phyloP scores from a whole-genome alignment of 352 stramenopile species.

The Achlya hypogyna region DNA sequence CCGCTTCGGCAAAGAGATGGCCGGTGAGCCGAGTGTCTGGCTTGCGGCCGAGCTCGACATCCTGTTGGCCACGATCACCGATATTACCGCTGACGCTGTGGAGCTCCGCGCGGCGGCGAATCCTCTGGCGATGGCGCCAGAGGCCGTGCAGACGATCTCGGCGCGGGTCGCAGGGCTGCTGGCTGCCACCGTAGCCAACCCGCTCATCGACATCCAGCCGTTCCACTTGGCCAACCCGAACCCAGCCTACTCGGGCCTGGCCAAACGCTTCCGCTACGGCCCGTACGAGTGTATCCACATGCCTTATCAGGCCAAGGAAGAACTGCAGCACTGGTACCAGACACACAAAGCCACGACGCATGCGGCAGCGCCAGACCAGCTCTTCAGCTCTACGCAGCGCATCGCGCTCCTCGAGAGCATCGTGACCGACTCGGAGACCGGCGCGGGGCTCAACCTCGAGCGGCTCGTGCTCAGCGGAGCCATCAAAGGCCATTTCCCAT shows the following conservation, averaged over 20 bases:
- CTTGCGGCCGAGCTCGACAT: conserved; percentile 7
- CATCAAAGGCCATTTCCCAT: conserved; percentile 65
- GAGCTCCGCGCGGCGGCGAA: background rate
- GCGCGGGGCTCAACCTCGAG: conserved; percentile 31
- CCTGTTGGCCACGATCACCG: conserved; percentile 4
- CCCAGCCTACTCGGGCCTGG: conserved; percentile 1
- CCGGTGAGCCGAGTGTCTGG: conserved; percentile 1
- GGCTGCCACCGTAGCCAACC: conserved; percentile 6
- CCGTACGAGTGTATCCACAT: conserved; percentile 82
- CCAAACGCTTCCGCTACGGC: conserved; percentile 43
- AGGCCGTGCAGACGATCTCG: background rate
- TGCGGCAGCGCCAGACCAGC: conserved; percentile 4
- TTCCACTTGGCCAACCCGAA: conserved; percentile 67
- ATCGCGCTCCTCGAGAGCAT: conserved; percentile 76
- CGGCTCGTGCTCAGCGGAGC: conserved; percentile 61
- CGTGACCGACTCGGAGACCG: conserved; percentile 56
- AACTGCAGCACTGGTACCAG: conserved; percentile 62
- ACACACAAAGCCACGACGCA: conserved; percentile 27
- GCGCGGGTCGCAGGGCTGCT: background rate
- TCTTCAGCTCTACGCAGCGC: conserved; percentile 71
- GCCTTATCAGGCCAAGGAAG: conserved; percentile 57
- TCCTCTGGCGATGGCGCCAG: background rate
- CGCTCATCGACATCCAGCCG: conserved; percentile 58
- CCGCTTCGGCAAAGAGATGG: background rate
- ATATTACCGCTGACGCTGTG: background rate